Conservation (phyloP, 2,329 filamentous ascomycete genomes). For the Calonectria ilicicola region DNA sequence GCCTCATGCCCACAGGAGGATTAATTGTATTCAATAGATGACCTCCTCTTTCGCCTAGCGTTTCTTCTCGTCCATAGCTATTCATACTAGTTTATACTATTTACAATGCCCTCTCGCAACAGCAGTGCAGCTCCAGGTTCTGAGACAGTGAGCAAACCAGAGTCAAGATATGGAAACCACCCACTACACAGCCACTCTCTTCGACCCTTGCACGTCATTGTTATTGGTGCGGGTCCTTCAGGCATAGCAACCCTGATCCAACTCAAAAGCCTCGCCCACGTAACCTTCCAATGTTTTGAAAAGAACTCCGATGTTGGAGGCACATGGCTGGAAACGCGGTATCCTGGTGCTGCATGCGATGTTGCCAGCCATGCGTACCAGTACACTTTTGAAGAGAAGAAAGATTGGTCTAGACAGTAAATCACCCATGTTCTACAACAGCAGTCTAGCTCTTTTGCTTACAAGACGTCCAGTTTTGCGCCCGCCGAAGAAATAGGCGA, state of each 20-base stretch:
- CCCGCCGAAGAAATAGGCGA: constrained; percentile 16
- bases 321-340: constrained; percentile 22
- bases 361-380: constrained; percentile 19
- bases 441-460: neutral
- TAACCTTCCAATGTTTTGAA: constrained; percentile 8
- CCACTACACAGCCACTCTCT: neutral
- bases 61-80: too few species aligned
- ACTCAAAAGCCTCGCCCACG: neutral
- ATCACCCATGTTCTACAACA: neutral
- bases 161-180: neutral
- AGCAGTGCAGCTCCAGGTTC: too few species aligned
- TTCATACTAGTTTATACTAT: too few species aligned
- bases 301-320: constrained; percentile 23
- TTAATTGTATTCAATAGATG: too few species aligned
- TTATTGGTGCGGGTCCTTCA: constrained; percentile 20
- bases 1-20: too few species aligned
- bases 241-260: constrained; percentile 17
- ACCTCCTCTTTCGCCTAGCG: too few species aligned
- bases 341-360: constrained; percentile 22
- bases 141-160: too few species aligned
- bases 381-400: constrained; percentile 5
- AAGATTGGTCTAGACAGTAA: constrained; percentile 2
- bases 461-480: neutral
- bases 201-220: neutral
- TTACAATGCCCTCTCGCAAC: too few species aligned